phyloP scores from a whole-genome alignment of 2,329 filamentous ascomycete species.

The Neofusicoccum parvum region DNA sequence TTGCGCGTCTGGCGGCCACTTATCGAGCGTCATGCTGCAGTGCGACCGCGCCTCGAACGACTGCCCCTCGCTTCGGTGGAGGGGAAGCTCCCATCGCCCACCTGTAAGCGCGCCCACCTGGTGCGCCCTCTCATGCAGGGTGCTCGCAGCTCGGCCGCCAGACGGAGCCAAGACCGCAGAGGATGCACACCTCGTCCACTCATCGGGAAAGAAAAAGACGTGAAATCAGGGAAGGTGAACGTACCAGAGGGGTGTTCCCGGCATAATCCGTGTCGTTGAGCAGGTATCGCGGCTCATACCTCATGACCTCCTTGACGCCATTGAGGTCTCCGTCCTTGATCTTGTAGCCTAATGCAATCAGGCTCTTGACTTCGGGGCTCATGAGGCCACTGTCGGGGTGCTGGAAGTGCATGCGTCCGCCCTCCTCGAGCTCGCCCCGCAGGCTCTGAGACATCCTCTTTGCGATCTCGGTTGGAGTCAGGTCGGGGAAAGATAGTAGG shows the following conservation, averaged over 20 bases:
- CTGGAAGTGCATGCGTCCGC: constrained; percentile 70
- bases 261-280: constrained; percentile 79
- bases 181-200: neutral
- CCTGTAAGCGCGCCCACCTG: neutral
- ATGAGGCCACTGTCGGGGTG: constrained; percentile 65
- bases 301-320: constrained; percentile 67
- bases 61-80: constrained; percentile 3
- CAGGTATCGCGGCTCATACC: constrained; percentile 66
- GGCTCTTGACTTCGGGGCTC: constrained; percentile 62
- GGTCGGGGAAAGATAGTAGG: constrained; percentile 68
- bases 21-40: neutral
- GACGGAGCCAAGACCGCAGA: neutral
- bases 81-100: neutral
- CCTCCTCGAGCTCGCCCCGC: constrained; percentile 83
- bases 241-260: constrained; percentile 67
- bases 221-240: constrained; percentile 27
- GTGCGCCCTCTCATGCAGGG: too few relatives aligned
- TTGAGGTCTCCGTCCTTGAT: constrained; percentile 71
- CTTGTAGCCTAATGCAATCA: constrained; percentile 78
- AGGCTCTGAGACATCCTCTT: constrained; percentile 73
- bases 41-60: neutral
- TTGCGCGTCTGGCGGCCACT: neutral
- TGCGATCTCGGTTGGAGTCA: constrained; percentile 67
- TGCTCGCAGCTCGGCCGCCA: neutral
- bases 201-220: neutral